Conservation (phyloP, 1,139 yeast species). For the Candida pseudoviswanathii region DNA sequence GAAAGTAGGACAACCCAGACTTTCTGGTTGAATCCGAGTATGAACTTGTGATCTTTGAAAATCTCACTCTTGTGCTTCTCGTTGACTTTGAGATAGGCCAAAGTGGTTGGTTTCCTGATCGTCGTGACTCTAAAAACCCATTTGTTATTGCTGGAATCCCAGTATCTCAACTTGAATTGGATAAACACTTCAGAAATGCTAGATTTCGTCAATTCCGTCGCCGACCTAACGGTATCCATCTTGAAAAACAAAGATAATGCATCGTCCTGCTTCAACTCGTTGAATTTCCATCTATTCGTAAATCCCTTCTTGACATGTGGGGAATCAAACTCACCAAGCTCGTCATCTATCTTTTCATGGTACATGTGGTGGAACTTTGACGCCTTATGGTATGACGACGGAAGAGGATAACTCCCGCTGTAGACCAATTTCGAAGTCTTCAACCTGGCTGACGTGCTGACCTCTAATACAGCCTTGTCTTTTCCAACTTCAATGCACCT, state of each 20-base stretch:
- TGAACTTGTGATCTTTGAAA: conserved; percentile 28
- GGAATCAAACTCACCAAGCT: conserved; percentile 34
- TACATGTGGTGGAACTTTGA: conserved; percentile 25
- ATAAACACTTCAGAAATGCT: conserved; percentile 27
- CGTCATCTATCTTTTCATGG: conserved; percentile 38
- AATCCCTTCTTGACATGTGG: conserved; percentile 29
- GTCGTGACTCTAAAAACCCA: conserved; percentile 37
- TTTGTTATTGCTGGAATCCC: conserved; percentile 21
- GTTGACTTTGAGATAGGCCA: conserved; percentile 19
- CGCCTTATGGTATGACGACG: conserved; percentile 32
- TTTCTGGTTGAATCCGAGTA: conserved; percentile 34
- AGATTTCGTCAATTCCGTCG: conserved; percentile 19
- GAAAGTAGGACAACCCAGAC: conserved; percentile 34
- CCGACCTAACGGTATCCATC: conserved; percentile 29
- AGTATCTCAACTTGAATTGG: conserved; percentile 36
- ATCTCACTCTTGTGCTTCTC: conserved; percentile 22
- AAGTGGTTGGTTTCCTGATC: conserved; percentile 33
- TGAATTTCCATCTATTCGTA: conserved; percentile 42
- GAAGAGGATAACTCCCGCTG: conserved; percentile 33
- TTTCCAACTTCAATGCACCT: conserved; percentile 1
- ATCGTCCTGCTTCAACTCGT: conserved; percentile 22
- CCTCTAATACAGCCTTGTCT: conserved; percentile 22
- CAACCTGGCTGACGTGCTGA: conserved; percentile 32
- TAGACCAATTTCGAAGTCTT: conserved; percentile 33
- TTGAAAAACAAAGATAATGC: conserved; percentile 37